A percentile compares a stretch with the other conserved stretches of the same genome.
phyloP scores from a whole-genome alignment of 75 land plant genomes.

The Ceratopteris richardii region DNA sequence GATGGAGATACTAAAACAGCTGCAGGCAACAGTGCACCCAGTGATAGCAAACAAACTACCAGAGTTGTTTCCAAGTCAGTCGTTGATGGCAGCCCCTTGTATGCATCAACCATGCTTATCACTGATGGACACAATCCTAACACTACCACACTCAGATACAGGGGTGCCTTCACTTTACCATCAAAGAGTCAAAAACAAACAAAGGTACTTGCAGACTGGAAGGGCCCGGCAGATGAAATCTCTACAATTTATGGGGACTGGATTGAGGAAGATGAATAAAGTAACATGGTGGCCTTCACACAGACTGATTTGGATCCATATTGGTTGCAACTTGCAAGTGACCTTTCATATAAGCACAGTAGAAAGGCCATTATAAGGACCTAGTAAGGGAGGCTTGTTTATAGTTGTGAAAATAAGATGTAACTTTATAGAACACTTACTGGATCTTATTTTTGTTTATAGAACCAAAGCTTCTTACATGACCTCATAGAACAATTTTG shows the following conservation, averaged over 20 bases:
- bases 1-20: constrained; percentile 42
- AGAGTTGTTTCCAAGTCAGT: constrained; percentile 29
- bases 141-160: constrained; percentile 31
- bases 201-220: constrained; percentile 56
- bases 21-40: constrained; percentile 4
- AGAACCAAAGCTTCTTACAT: too few relatives aligned
- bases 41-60: constrained; percentile 23
- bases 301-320: too few relatives aligned
- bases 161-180: constrained; percentile 9
- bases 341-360: too few relatives aligned
- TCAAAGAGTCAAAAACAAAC: constrained; percentile 24
- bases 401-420: too few relatives aligned
- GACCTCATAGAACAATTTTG: too few relatives aligned
- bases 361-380: too few relatives aligned
- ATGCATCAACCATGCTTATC: constrained; percentile 20
- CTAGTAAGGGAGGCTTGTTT: too few relatives aligned
- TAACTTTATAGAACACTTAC: too few relatives aligned
- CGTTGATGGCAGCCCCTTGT: constrained; percentile 26
- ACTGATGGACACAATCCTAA: constrained; percentile 36
- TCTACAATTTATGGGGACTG: constrained; percentile 92
- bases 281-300: too few relatives aligned
- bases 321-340: too few relatives aligned
- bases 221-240: constrained; percentile 68
- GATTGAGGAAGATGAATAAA: constrained; percentile 56
- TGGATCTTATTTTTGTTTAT: too few relatives aligned